Base-by-base conservation (phyloP, 768 basidiomycete species). In the Phanerodontia chrysosporium region DNA sequence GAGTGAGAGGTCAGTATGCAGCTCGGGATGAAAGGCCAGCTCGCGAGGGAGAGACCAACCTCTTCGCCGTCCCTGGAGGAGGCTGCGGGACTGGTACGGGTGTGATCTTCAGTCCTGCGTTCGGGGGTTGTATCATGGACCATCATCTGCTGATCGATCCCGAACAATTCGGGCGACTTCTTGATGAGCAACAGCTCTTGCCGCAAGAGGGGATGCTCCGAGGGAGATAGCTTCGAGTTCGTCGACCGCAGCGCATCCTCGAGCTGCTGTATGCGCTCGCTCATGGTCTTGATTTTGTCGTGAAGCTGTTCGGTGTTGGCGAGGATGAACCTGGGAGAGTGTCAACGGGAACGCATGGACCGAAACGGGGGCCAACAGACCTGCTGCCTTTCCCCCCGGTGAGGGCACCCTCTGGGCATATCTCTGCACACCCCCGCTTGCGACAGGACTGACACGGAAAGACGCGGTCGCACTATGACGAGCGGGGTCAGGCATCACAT, bases 381-480 rank as follows among this genome's bases (percentile, higher is more conserved):
- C 86, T 78, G 72, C 87, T 89, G n/a, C 86, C 86, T 67, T 86
- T 87, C 58, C 87, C 87, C 9, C 86, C 87, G 5, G 85, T 87
- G 36, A 88, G 75, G 24, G 85, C 85, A 16, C 85, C 86, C 45
- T 69, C 68, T 36, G 57, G 57, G 52, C 60, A 59, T 53, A 64
- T 64, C 25, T 62, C 65, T 35, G 53, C 59, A 45, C 66, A 63
- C 32, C 87, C 77, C 52, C 70, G 66, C 68, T 73, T 73, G 59
- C 69, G 69, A 51, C 72, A 75, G 21, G 67, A 72, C 39, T 71
- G 69, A 73, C 85, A 87, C 46, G 85, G 85, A 73, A 87, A 88
- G 58, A 81, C 76, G 60, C 85, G 83, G 66, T 79, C 82, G 64
- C 84, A 87, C 72, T 62, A 83, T 84, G 12, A 83, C 80, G 36